A percentile compares a stretch with the other conserved stretches of the same genome.
Conservation (phyloP, 1,284 basidiomycete genomes). For the Sphaerobolus stellatus region DNA sequence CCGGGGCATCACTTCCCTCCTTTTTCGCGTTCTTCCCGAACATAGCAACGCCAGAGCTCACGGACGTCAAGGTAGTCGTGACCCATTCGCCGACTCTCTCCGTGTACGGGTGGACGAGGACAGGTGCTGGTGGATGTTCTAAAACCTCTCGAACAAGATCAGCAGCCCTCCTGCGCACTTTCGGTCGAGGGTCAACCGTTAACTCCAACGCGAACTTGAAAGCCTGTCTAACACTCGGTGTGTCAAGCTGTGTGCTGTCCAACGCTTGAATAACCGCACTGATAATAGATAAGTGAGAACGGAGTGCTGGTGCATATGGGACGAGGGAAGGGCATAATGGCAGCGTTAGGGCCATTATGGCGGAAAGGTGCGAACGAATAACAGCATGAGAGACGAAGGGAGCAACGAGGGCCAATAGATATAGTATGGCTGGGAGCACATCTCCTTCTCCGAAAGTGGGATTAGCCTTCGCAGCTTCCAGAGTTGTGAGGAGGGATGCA, state of each 20-base stretch:
- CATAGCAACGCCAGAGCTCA: constrained; percentile 53
- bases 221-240: constrained; percentile 67
- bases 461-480: constrained; percentile 72
- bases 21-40: constrained; percentile 63
- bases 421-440: constrained; percentile 83
- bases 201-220: constrained; percentile 82
- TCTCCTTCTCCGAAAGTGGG: constrained; percentile 74
- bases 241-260: constrained; percentile 69
- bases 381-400: constrained; percentile 79
- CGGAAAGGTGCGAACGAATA: constrained; percentile 64
- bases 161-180: constrained; percentile 89
- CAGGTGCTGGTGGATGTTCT: constrained; percentile 71
- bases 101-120: constrained; percentile 81
- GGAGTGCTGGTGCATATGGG: constrained; percentile 65
- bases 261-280: constrained; percentile 65
- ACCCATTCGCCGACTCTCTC: constrained; percentile 81
- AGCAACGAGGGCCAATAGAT: constrained; percentile 76
- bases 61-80: constrained; percentile 63
- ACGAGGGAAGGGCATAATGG: constrained; percentile 71
- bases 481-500: constrained; percentile 77
- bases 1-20: constrained; percentile 57
- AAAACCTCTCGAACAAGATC: constrained; percentile 82
- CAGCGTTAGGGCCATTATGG: constrained; percentile 68
- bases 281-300: constrained; percentile 77
- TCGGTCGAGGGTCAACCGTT: constrained; percentile 86